Percentiles rank a stretch among this genome's conserved stretches.
Conservation (phyloP, 176 grass and related monocot genomes). For the maize (Zea mays) region DNA sequence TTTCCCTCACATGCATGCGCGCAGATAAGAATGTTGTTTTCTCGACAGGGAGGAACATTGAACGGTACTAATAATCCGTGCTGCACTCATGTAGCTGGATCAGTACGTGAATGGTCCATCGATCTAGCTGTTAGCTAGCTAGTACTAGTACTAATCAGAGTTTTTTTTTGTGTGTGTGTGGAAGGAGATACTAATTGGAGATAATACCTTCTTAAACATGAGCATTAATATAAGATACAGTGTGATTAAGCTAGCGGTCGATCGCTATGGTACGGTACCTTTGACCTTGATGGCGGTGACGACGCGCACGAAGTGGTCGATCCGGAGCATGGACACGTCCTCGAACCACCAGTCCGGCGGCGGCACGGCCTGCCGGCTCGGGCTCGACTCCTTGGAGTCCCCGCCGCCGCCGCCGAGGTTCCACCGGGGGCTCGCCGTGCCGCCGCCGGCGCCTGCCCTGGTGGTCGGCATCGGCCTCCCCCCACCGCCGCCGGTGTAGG, state of each 20-base stretch:
- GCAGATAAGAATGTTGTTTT: neutral
- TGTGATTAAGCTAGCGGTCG: neutral
- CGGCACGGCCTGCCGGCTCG: constrained; percentile 61
- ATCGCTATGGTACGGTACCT: constrained; percentile 31
- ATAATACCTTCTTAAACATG: no score
- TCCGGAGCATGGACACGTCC: constrained; percentile 81
- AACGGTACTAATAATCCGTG: neutral
- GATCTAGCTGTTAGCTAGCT: neutral
- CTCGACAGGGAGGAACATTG: neutral
- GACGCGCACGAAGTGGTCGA: constrained; percentile 90
- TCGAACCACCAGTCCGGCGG: constrained; percentile 97
- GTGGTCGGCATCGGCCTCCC: neutral
- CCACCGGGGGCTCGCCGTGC: constrained; percentile 62
- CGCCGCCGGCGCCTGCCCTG: neutral
- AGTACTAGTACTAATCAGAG: neutral
- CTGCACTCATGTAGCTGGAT: neutral
- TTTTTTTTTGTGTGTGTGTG: no score
- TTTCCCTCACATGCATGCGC: neutral
- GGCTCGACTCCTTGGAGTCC: constrained; percentile 87
- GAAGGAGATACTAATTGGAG: no score
- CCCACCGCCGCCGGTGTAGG: constrained; percentile 59
- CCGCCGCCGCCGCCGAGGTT: constrained; percentile 34
- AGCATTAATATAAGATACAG: neutral
- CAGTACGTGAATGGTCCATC: neutral
- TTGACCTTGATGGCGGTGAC: constrained; percentile 97